Evolutionary conservation across 192 early-diverging fungal species (phyloP).

Genomic region (Coemansia sp.): DNA sequence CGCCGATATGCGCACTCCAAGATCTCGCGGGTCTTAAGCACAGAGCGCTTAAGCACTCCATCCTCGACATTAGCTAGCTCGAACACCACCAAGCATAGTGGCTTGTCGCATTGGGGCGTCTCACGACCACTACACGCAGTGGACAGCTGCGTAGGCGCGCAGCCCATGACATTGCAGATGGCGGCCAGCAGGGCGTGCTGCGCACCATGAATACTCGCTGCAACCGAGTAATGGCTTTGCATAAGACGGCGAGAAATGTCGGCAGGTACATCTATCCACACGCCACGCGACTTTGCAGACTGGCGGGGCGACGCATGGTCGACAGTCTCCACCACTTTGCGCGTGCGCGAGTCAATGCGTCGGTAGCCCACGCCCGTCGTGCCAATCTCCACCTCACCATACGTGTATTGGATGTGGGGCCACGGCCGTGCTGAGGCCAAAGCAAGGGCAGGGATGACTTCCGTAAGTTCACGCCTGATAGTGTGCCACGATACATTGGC

Average conservation of each 20-base stretch:
- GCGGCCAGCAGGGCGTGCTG: constrained; percentile 23
- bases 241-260: background rate
- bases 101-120: background rate
- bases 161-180: background rate
- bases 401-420: background rate
- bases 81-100: constrained; percentile 21
- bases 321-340: constrained; percentile 19
- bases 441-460: background rate
- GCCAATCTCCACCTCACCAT: constrained; percentile 11
- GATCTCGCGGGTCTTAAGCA: background rate
- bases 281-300: background rate
- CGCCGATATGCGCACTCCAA: background rate
- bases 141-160: background rate
- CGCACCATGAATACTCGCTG: constrained; percentile 34
- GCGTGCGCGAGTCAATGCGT: constrained; percentile 29
- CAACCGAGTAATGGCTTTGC: constrained; percentile 8
- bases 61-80: background rate
- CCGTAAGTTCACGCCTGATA: background rate
- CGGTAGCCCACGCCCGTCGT: constrained; percentile 35
- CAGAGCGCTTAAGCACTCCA: constrained; percentile 2
- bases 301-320: constrained; percentile 15
- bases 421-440: background rate
- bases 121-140: constrained; percentile 34
- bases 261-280: constrained; percentile 37
- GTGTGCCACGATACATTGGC: constrained; percentile 41